Percentiles rank a stretch among this genome's conserved stretches.
phyloP scores from a whole-genome alignment of 345 rosid species.

The Iberis pinnata region DNA sequence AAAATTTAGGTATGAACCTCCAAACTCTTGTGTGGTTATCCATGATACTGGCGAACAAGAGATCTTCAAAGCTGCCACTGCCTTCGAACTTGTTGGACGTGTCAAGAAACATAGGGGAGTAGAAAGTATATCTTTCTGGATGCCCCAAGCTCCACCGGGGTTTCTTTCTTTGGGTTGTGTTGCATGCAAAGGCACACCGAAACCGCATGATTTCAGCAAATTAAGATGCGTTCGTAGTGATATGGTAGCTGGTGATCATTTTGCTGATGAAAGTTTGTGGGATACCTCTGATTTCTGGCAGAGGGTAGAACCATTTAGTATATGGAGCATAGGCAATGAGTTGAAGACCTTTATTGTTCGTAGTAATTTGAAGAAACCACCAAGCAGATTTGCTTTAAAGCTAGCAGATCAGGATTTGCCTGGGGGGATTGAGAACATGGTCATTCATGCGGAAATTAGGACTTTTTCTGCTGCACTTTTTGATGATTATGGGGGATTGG shows the following conservation, averaged over 20 bases:
- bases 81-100: conserved; percentile 69
- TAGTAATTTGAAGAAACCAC: conserved; percentile 78
- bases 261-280: conserved; percentile 87
- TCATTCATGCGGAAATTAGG: conserved; percentile 62
- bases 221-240: conserved; percentile 81
- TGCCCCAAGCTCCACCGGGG: conserved; percentile 95
- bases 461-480: conserved; percentile 85
- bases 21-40: conserved; percentile 72
- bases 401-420: conserved; percentile 59
- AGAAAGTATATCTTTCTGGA: conserved; percentile 81
- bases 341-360: conserved; percentile 80
- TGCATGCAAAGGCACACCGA: conserved; percentile 69
- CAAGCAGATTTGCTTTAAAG: conserved; percentile 84
- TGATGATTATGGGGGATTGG: conserved; percentile 98
- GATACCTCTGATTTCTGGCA: conserved; percentile 66
- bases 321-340: conserved; percentile 73
- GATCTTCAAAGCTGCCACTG: conserved; percentile 53
- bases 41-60: conserved; percentile 64
- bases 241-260: conserved; percentile 78
- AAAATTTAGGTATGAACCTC: conserved; percentile 69
- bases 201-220: conserved; percentile 47
- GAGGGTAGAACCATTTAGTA: conserved; percentile 63
- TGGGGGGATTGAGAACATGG: conserved; percentile 62
- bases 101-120: conserved; percentile 78
- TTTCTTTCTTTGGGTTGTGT: conserved; percentile 90